A percentile compares a stretch with the other conserved stretches of the same genome.
These are phyloP conservation scores for Hypoxylon intermedium DNA, from an alignment of 495 filamentous ascomycete genomes.

Conservation along the genomic window DNA sequence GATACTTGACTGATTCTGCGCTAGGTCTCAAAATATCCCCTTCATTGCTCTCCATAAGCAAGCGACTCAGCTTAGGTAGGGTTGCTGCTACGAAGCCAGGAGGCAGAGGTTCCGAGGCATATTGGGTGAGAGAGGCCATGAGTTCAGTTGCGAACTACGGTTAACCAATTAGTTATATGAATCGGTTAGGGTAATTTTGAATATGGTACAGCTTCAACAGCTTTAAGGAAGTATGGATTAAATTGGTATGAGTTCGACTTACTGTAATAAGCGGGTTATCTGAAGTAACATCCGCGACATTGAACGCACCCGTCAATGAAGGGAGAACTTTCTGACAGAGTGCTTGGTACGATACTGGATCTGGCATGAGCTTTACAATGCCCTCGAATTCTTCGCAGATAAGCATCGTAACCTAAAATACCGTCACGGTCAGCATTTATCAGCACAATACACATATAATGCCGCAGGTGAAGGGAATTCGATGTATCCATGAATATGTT, in stretches of 20 bases:
- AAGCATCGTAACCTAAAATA: slow-evolving; percentile 52
- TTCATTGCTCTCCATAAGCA: slow-evolving; percentile 81
- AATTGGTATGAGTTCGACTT: slow-evolving; percentile 28
- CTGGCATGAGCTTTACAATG: slow-evolving; percentile 71
- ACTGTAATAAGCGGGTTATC: slow-evolving; percentile 81
- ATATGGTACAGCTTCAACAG: background rate
- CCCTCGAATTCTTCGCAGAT: slow-evolving; percentile 92
- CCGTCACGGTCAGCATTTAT: slow-evolving; percentile 11
- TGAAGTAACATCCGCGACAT: slow-evolving; percentile 82
- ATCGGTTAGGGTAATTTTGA: background rate
- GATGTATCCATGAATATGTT: background rate
- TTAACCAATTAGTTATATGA: slow-evolving; percentile 19
- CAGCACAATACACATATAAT: background rate
- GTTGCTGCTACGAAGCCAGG: slow-evolving; percentile 82
- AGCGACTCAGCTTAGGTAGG: slow-evolving; percentile 83
- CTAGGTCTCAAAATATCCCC: slow-evolving; percentile 85
- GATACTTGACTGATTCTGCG: slow-evolving; percentile 84
- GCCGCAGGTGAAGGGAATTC: background rate
- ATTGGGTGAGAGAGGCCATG: slow-evolving; percentile 77
- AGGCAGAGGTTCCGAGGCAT: slow-evolving; percentile 83
- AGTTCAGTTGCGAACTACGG: slow-evolving; percentile 80
- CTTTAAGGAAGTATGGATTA: background rate
- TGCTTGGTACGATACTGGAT: slow-evolving; percentile 71
- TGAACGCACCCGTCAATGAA: slow-evolving; percentile 84
- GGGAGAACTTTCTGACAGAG: slow-evolving; percentile 88